These are phyloP conservation scores for Clitoria ternatea DNA, from an alignment of 306 rosid genomes.

Conservation along the genomic window DNA sequence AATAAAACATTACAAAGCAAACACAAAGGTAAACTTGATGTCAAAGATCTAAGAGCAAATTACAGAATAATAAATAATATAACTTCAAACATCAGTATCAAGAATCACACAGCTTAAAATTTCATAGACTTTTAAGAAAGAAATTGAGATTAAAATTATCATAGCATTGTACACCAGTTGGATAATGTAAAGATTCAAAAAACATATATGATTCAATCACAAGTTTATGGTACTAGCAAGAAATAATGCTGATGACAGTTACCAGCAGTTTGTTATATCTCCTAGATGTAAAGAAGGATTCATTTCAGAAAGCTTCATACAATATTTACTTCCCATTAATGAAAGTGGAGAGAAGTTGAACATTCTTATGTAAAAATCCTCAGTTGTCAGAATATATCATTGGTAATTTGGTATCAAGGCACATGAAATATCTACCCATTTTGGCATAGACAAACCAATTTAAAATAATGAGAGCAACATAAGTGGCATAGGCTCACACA, in stretches of 20 bases:
- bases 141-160: neutral
- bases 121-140: neutral
- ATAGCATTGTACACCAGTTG: neutral
- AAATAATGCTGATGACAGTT: neutral
- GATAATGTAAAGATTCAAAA: neutral
- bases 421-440: neutral
- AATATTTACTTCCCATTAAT: neutral
- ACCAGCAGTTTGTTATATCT: constrained; percentile 1
- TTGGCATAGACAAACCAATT: constrained; percentile 9
- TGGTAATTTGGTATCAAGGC: neutral
- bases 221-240: neutral
- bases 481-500: neutral
- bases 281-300: neutral
- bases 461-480: constrained; percentile 3
- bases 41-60: constrained; percentile 5
- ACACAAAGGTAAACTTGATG: neutral
- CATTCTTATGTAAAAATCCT: neutral
- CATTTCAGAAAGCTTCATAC: neutral
- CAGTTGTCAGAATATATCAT: neutral
- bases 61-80: neutral
- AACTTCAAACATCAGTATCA: neutral
- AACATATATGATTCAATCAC: neutral
- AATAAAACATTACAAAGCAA: neutral
- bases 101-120: neutral
- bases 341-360: neutral